Conservation (phyloP, 371 early-diverging fungal species). For the Mortierella sp. region DNA sequence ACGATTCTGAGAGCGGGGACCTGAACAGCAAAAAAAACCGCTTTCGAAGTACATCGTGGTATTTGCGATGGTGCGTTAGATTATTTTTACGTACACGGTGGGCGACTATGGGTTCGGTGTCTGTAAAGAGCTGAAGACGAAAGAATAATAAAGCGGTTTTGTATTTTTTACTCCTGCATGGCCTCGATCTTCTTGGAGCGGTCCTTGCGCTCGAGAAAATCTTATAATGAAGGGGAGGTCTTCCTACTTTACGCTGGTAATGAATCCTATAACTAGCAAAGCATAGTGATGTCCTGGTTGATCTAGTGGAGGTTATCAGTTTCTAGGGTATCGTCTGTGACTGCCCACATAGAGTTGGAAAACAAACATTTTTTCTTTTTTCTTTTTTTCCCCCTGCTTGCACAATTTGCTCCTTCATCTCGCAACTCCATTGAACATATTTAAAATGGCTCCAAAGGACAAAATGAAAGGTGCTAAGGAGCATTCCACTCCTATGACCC, state of each 20-base stretch:
- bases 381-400: not conserved
- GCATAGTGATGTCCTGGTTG: not conserved
- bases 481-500: conserved; percentile 32
- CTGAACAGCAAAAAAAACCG: too few species aligned
- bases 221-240: conserved; percentile 95
- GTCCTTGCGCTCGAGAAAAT: conserved; percentile 85
- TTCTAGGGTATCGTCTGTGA: not conserved
- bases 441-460: conserved; percentile 43
- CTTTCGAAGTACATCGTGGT: too few species aligned
- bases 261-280: too few species aligned
- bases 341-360: not conserved
- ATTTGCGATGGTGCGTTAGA: too few species aligned
- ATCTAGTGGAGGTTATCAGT: too few species aligned
- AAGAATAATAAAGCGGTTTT: conserved; percentile 12
- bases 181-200: conserved; percentile 58
- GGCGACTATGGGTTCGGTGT: too few species aligned
- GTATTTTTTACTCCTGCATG: conserved; percentile 45
- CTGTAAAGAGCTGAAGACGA: too few species aligned
- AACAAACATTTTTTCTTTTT: not conserved
- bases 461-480: conserved; percentile 30
- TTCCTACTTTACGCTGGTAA: conserved; percentile 51
- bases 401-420: not conserved
- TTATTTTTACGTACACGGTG: too few species aligned
- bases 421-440: not conserved
- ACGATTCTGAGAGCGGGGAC: too few species aligned